These are phyloP conservation scores for Nicotiana tabacum DNA, from an alignment of 257 asterid species.

Conservation along the genomic window DNA sequence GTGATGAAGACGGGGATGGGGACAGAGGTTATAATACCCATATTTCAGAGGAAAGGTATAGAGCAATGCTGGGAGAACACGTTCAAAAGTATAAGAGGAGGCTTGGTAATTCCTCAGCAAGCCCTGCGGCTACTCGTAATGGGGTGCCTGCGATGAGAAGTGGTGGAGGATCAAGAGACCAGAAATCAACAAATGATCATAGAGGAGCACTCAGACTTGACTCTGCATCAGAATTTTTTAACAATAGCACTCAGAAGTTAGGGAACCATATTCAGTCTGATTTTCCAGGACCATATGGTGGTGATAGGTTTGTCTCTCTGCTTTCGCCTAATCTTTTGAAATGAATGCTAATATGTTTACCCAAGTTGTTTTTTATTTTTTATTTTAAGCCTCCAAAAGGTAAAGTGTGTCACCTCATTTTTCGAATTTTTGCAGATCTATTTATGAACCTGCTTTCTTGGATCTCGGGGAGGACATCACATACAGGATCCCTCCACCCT, in stretches of 20 bases:
- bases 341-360: neutral
- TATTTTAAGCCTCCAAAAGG: neutral
- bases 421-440: slow-evolving; percentile 45
- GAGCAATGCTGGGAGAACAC: slow-evolving; percentile 98
- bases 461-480: slow-evolving; percentile 93
- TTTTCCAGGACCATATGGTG: slow-evolving; percentile 50
- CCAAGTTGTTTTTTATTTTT: neutral
- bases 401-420: neutral
- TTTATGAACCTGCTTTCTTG: slow-evolving; percentile 76
- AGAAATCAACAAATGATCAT: slow-evolving; percentile 46
- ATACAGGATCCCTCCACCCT: slow-evolving; percentile 86
- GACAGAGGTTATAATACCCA: slow-evolving; percentile 49
- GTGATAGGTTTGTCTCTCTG: slow-evolving; percentile 56
- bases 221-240: slow-evolving; percentile 57
- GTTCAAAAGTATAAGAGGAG: slow-evolving; percentile 81
- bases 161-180: slow-evolving; percentile 52
- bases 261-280: slow-evolving; percentile 54
- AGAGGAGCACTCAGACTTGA: slow-evolving; percentile 59
- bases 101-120: slow-evolving; percentile 52
- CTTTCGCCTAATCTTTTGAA: neutral
- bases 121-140: slow-evolving; percentile 40
- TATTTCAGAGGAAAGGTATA: slow-evolving; percentile 79
- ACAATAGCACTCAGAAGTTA: slow-evolving; percentile 38
- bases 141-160: slow-evolving; percentile 38
- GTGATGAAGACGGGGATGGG: slow-evolving; percentile 86